Evolutionary conservation across 129 eudicot species (phyloP).

Genomic region (Chrysanthemum lavandulifolium): DNA sequence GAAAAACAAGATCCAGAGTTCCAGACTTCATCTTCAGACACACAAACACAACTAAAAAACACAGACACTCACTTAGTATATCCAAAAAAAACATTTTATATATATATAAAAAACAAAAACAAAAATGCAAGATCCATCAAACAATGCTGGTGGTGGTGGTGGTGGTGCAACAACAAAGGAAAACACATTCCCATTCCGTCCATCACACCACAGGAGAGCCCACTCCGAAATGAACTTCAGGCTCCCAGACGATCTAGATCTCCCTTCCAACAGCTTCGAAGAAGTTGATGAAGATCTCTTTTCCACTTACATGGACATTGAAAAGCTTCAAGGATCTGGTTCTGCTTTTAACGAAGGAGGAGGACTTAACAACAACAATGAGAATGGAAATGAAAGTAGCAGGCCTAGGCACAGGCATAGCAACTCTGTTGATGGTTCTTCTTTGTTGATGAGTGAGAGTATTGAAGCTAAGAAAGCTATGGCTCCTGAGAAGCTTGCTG

Average conservation of each 20-base stretch:
- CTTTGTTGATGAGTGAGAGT: constrained; percentile 49
- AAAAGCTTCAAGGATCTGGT: constrained; percentile 54
- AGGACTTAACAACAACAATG: constrained; percentile 3
- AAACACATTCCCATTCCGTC: constrained; percentile 41
- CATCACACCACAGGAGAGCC: constrained; percentile 77
- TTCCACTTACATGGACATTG: constrained; percentile 80
- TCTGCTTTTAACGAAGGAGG: constrained; percentile 15
- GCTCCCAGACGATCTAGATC: constrained; percentile 83
- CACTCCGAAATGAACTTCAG: constrained; percentile 90
- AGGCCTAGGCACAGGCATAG: constrained; percentile 69
- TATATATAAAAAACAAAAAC: neutral
- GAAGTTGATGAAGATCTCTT: constrained; percentile 83
- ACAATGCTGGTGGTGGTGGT: too few relatives aligned
- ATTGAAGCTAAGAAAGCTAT: constrained; percentile 94
- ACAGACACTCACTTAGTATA: neutral
- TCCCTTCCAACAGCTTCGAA: constrained; percentile 68
- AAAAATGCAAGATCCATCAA: constrained; percentile 62
- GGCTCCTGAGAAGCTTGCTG: constrained; percentile 94
- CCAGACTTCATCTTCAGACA: neutral
- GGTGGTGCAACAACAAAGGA: constrained; percentile 32
- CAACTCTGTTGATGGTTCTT: constrained; percentile 65
- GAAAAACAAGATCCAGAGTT: neutral
- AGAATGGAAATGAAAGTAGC: constrained; percentile 14
- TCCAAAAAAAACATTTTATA: neutral
- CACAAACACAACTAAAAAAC: neutral